Conservation (phyloP, 225 moss, liverwort and hornwort species). For the Lunularia cruciata region DNA sequence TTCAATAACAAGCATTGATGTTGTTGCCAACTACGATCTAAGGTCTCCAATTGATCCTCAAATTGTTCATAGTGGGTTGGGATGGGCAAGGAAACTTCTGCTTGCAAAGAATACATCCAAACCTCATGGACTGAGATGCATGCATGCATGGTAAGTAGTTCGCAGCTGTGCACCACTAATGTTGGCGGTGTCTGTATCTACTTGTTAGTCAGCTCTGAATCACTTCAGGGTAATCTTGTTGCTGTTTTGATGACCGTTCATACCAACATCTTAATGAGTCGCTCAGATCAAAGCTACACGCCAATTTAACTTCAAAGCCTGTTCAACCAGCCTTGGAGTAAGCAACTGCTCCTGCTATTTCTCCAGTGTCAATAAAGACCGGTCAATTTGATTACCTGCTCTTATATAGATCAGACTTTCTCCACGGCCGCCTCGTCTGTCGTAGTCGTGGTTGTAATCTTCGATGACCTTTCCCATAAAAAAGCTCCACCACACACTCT, state of each 20-base stretch:
- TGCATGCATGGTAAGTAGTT: background rate
- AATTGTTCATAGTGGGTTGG: background rate
- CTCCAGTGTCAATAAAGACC: background rate
- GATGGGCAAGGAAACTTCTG: background rate
- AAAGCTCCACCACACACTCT: constrained; percentile 31
- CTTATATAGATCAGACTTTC: constrained; percentile 10
- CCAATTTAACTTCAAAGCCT: no score
- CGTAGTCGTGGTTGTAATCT: constrained; percentile 14
- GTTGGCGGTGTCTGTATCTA: no score
- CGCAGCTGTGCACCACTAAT: no score
- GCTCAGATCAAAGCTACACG: no score
- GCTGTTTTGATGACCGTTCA: no score
- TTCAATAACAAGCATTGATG: background rate
- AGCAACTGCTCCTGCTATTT: background rate
- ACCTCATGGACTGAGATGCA: background rate
- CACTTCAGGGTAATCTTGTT: no score
- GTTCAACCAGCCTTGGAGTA: background rate
- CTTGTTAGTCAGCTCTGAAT: no score
- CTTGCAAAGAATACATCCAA: background rate
- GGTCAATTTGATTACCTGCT: constrained; percentile 12
- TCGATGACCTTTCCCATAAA: constrained; percentile 14
- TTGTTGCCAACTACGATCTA: background rate
- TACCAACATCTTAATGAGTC: no score
- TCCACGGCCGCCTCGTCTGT: constrained; percentile 25
- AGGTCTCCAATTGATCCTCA: background rate